phyloP scores from a whole-genome alignment of 192 early-diverging fungal genomes.

The Backusella psychrophila region DNA sequence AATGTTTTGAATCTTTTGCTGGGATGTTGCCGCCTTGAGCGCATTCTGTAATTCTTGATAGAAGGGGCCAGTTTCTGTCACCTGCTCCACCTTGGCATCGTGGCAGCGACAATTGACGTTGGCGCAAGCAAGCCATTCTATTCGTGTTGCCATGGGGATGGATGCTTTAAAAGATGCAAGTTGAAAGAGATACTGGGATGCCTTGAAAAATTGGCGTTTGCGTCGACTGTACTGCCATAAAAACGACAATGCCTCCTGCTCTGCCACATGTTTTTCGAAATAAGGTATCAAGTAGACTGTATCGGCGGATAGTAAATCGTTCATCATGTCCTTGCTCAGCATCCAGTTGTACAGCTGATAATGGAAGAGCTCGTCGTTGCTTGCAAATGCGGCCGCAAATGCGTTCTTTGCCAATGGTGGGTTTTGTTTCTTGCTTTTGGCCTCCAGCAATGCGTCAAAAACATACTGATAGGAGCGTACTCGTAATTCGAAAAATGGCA shows the following conservation, averaged over 20 bases:
- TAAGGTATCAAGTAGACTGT: constrained; percentile 21
- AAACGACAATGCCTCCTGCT: constrained; percentile 1
- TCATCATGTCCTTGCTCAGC: neutral
- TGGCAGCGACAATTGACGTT: constrained; percentile 16
- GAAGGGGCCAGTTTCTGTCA: neutral
- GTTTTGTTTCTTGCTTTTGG: neutral
- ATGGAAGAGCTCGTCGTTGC: constrained; percentile 26
- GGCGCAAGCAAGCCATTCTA: constrained; percentile 19
- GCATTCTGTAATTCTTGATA: neutral
- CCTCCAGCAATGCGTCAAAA: neutral
- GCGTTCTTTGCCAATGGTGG: neutral
- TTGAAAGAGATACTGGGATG: constrained; percentile 21
- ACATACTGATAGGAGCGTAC: neutral
- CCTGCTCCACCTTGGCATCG: neutral
- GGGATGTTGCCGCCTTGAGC: constrained; percentile 9
- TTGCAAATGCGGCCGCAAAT: constrained; percentile 12
- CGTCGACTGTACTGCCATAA: constrained; percentile 28
- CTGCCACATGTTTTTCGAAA: constrained; percentile 16
- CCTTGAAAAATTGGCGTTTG: constrained; percentile 12
- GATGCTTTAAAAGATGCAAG: neutral
- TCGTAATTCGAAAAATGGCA: constrained; percentile 12
- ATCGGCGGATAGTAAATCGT: constrained; percentile 16
- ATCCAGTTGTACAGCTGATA: constrained; percentile 33
- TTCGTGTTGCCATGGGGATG: constrained; percentile 9
- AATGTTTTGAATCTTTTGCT: constrained; percentile 1